Conservation (phyloP, 352 stramenopile species). For the Halophytophthora polymorphica region DNA sequence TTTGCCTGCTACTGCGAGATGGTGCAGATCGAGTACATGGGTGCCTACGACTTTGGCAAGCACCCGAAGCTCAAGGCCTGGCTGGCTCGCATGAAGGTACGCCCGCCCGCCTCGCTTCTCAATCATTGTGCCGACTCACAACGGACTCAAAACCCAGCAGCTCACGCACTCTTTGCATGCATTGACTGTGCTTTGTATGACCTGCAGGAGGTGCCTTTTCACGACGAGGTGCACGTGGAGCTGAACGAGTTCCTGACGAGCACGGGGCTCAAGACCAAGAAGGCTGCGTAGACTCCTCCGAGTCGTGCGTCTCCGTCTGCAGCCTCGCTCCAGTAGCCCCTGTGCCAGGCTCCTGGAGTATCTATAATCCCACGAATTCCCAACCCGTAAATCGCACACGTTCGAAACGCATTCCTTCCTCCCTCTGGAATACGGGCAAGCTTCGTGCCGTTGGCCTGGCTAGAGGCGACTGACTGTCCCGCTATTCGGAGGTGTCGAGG, state of each 20-base stretch:
- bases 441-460: too few relatives aligned
- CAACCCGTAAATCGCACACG: too few relatives aligned
- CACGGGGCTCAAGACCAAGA: background rate
- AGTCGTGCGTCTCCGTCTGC: too few relatives aligned
- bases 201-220: constrained; percentile 16
- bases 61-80: constrained; percentile 4
- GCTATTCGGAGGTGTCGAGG: too few relatives aligned
- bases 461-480: too few relatives aligned
- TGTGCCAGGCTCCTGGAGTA: too few relatives aligned
- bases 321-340: too few relatives aligned
- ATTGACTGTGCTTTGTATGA: background rate
- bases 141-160: background rate
- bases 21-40: constrained; percentile 13
- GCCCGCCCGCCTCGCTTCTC: background rate
- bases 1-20: constrained; percentile 25
- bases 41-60: constrained; percentile 5
- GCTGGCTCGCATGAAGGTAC: constrained; percentile 9
- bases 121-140: too few relatives aligned
- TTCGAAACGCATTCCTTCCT: too few relatives aligned
- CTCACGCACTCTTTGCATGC: background rate
- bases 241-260: constrained; percentile 5
- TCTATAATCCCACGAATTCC: too few relatives aligned
- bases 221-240: constrained; percentile 25
- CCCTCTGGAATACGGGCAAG: too few relatives aligned
- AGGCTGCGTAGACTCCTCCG: too few relatives aligned